These are phyloP conservation scores for Cetraspora pellucida DNA, from an alignment of 192 early-diverging fungal genomes.

Conservation along the genomic window DNA sequence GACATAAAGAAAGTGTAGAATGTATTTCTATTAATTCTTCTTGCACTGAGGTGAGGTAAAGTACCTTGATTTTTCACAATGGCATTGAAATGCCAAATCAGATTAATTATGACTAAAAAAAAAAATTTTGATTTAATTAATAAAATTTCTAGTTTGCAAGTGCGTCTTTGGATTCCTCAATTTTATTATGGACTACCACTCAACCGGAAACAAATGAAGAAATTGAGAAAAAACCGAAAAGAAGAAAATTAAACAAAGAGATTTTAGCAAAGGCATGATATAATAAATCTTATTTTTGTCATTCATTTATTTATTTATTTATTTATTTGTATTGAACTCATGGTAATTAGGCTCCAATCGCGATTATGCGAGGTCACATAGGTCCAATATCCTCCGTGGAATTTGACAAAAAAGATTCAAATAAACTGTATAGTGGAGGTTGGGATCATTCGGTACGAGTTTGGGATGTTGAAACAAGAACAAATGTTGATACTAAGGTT, in stretches of 20 bases:
- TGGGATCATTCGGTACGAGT: constrained; percentile 91
- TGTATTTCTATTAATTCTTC: constrained; percentile 63
- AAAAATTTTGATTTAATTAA: neutral
- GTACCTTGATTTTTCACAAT: neutral
- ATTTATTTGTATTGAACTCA: neutral
- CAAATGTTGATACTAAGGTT: constrained; percentile 77
- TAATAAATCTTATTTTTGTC: constrained; percentile 14
- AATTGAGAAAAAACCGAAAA: constrained; percentile 41
- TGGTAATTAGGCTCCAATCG: constrained; percentile 39
- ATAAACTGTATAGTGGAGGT: constrained; percentile 81
- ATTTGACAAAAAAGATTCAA: constrained; percentile 65
- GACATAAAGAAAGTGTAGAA: constrained; percentile 82
- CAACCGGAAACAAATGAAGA: constrained; percentile 47
- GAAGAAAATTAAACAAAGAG: constrained; percentile 47
- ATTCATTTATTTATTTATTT: neutral
- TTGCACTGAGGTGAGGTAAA: constrained; percentile 47
- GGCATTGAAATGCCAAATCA: too few species aligned
- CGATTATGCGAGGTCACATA: constrained; percentile 67
- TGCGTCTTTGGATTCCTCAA: constrained; percentile 75
- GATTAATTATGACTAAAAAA: neutral
- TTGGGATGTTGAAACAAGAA: constrained; percentile 84
- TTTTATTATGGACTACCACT: constrained; percentile 78
- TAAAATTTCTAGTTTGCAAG: constrained; percentile 58
- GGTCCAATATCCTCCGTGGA: constrained; percentile 74
- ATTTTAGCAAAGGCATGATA: constrained; percentile 38